Conservation (phyloP, 2,329 filamentous ascomycete species). For the Stagonosporopsis chrysanthemi region DNA sequence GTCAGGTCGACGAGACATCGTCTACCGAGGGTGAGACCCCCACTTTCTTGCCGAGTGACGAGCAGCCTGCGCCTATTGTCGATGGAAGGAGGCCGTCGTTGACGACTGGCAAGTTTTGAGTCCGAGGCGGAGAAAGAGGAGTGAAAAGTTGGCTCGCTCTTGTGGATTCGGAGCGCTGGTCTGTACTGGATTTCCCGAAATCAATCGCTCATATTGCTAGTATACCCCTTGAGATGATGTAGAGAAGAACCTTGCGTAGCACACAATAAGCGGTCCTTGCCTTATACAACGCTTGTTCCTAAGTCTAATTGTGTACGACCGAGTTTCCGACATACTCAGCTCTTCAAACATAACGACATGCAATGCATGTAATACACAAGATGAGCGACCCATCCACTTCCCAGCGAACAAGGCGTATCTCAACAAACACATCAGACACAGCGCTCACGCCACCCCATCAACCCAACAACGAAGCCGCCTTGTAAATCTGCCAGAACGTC, state of each 20-base stretch:
- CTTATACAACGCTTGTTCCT: no score
- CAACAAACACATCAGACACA: no score
- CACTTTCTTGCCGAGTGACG: slow-evolving; percentile 13
- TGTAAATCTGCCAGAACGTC: slow-evolving; percentile 32
- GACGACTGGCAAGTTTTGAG: background rate
- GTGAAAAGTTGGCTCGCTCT: no score
- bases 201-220: background rate
- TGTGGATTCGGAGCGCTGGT: background rate
- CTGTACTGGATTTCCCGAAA: background rate
- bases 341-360: no score
- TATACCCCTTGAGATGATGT: background rate
- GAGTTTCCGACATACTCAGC: no score
- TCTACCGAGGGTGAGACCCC: slow-evolving; percentile 12
- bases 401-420: no score
- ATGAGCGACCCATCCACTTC: no score
- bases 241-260: no score
- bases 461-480: slow-evolving; percentile 29
- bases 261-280: no score
- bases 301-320: no score
- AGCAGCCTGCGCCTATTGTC: slow-evolving; percentile 23
- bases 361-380: no score
- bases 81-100: slow-evolving; percentile 12
- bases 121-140: no score
- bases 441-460: background rate
- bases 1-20: slow-evolving; percentile 16